These are phyloP conservation scores for Hyphopichia fennica DNA, from an alignment of 1,139 yeast species.

Conservation along the genomic window DNA sequence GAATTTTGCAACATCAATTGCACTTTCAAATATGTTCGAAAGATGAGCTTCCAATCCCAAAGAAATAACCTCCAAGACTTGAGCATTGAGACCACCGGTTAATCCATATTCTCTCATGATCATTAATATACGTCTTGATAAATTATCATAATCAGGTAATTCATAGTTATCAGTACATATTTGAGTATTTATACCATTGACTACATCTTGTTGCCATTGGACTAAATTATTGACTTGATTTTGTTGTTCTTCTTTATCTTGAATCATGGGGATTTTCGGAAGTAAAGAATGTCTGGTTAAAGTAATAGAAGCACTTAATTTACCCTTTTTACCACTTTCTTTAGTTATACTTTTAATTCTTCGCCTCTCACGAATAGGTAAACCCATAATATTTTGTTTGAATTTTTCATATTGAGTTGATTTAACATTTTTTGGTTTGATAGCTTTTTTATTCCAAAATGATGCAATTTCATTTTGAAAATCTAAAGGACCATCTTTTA, in stretches of 20 bases:
- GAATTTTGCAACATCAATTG: slow-evolving; percentile 70
- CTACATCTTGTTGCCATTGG: slow-evolving; percentile 92
- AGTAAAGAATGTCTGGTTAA: slow-evolving; percentile 81
- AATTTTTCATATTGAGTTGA: slow-evolving; percentile 74
- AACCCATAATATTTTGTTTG: slow-evolving; percentile 82
- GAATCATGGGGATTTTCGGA: slow-evolving; percentile 85
- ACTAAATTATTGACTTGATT: slow-evolving; percentile 57
- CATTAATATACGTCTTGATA: slow-evolving; percentile 74
- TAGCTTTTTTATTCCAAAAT: slow-evolving; percentile 50
- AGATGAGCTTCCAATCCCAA: slow-evolving; percentile 80
- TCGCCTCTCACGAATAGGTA: slow-evolving; percentile 82
- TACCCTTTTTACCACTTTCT: slow-evolving; percentile 77
- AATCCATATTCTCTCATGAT: slow-evolving; percentile 89
- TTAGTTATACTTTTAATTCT: slow-evolving; percentile 80
- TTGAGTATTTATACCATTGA: slow-evolving; percentile 85
- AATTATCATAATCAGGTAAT: slow-evolving; percentile 74
- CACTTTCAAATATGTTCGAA: slow-evolving; percentile 70
- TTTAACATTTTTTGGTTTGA: slow-evolving; percentile 47
- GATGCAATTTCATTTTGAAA: slow-evolving; percentile 53
- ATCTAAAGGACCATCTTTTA: slow-evolving; percentile 61
- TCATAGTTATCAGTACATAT: slow-evolving; percentile 77
- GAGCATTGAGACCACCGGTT: slow-evolving; percentile 74
- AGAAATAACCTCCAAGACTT: slow-evolving; percentile 73
- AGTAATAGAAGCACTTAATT: slow-evolving; percentile 72
- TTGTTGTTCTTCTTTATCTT: slow-evolving; percentile 54